Evolutionary conservation across 305 asterid genomes (phyloP).

Genomic region (Rubia occidens): DNA sequence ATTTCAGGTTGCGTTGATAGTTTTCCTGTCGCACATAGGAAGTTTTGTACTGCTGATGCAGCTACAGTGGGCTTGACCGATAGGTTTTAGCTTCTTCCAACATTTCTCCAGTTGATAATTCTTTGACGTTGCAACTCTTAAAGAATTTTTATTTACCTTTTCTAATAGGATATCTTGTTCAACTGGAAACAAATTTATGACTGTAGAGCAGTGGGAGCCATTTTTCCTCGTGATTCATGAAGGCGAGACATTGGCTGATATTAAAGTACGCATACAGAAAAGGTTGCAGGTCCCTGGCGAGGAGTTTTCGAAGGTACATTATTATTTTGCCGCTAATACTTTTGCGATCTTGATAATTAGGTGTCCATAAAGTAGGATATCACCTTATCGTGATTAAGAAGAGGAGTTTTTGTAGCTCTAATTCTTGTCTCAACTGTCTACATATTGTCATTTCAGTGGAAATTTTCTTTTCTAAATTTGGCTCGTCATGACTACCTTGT

Average conservation of each 20-base stretch:
- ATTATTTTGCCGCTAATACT: conserved; percentile 1
- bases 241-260: conserved; percentile 50
- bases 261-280: conserved; percentile 53
- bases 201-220: conserved; percentile 88
- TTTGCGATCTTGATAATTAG: neutral
- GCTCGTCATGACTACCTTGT: conserved; percentile 69
- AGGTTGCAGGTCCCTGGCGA: conserved; percentile 60
- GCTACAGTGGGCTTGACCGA: conserved; percentile 95
- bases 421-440: no score
- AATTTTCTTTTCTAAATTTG: conserved; percentile 52
- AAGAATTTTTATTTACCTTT: neutral
- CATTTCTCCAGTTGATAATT: neutral
- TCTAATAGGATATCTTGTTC: conserved; percentile 80
- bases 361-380: neutral
- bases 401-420: neutral
- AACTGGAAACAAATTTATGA: conserved; percentile 84
- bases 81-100: conserved; percentile 32
- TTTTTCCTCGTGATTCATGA: conserved; percentile 66
- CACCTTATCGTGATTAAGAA: no score
- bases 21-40: conserved; percentile 90
- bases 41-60: conserved; percentile 93
- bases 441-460: conserved; percentile 51
- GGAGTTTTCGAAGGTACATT: conserved; percentile 55
- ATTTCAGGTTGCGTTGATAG: conserved; percentile 89
- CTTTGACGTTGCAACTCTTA: neutral